A percentile compares a stretch with the other conserved stretches of the same genome.
phyloP scores from a whole-genome alignment of 139 green algal species.

The Medakamo hakoo region DNA sequence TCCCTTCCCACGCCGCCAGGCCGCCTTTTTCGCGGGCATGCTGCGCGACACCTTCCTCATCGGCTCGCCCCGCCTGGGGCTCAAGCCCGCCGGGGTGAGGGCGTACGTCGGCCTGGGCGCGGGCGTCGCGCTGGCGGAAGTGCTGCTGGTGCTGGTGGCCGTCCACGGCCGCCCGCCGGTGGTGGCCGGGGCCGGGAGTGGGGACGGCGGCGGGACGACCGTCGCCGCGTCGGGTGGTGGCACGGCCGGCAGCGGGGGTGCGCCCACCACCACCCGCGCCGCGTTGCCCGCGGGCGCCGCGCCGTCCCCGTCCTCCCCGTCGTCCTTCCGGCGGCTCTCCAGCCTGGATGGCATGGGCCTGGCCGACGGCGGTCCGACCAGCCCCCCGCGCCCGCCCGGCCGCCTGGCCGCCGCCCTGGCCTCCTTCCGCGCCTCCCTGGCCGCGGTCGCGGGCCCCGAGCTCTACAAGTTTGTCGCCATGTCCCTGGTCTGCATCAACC shows the following conservation, averaged over 20 bases:
- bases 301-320: not conserved
- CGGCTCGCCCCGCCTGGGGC: no score
- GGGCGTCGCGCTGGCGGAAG: not conserved
- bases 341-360: no score
- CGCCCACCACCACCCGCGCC: not conserved
- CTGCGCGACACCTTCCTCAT: not conserved
- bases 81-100: no score
- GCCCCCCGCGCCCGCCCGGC: no score
- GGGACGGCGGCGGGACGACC: no score
- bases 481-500: slow-evolving; percentile 29
- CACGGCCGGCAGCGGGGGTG: no score
- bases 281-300: not conserved
- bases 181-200: no score
- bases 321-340: not conserved
- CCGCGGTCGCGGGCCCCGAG: slow-evolving; percentile 4
- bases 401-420: not conserved
- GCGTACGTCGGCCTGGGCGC: no score
- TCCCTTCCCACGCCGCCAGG: not conserved
- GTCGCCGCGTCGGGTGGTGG: no score
- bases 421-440: not conserved
- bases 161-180: not conserved
- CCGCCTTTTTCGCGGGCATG: not conserved
- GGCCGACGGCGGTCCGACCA: not conserved
- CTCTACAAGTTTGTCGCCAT: slow-evolving; percentile 28
- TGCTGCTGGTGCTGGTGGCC: not conserved